Conservation (phyloP, 148 eudicot genomes). For the Talinum fruticosum region DNA sequence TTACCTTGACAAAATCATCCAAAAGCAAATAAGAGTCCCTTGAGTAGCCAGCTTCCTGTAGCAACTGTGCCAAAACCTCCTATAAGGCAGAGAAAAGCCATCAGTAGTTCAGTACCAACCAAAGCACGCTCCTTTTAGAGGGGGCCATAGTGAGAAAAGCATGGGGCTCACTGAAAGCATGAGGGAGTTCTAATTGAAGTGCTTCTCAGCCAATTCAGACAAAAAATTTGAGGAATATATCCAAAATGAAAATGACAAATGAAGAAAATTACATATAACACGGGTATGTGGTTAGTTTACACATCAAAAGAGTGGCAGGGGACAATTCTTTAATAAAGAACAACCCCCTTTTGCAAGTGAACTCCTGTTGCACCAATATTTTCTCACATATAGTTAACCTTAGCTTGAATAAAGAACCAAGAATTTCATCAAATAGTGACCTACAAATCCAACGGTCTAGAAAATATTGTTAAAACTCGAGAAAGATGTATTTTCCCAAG, state of each 20-base stretch:
- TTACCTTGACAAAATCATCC: constrained; percentile 84
- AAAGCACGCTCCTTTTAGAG: neutral
- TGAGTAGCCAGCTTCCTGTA: constrained; percentile 77
- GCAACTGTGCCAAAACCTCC: constrained; percentile 68
- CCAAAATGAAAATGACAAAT: neutral
- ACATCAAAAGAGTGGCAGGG: neutral
- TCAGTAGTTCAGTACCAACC: constrained; percentile 16
- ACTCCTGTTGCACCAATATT: neutral
- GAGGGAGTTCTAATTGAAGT: neutral
- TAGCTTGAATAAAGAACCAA: too few relatives aligned
- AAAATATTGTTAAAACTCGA: too few relatives aligned
- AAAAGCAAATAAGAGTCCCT: constrained; percentile 59
- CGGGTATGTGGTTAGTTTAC: neutral
- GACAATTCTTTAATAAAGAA: neutral
- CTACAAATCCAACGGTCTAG: too few relatives aligned
- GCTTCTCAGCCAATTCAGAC: neutral
- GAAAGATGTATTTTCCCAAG: too few relatives aligned
- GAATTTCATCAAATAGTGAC: too few relatives aligned
- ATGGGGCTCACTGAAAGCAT: neutral
- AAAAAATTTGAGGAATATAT: neutral
- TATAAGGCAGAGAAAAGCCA: constrained; percentile 24
- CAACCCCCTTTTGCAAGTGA: neutral
- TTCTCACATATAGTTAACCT: neutral
- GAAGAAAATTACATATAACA: neutral
- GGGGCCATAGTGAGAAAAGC: neutral